Conservation (phyloP, 768 basidiomycete genomes). For the Russula griseocarnosa region DNA sequence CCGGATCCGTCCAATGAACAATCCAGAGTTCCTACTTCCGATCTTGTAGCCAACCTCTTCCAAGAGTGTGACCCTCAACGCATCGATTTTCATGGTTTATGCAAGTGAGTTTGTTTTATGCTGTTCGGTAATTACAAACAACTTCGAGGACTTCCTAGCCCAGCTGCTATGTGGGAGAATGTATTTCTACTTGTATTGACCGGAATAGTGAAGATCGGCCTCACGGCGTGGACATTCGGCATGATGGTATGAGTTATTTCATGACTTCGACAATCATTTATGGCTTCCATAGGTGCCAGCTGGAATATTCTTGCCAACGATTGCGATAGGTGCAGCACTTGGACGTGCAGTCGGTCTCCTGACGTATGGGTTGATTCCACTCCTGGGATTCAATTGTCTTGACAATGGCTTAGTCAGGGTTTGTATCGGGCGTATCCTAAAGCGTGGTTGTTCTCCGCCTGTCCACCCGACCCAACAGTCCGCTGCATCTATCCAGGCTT, state of each 20-base stretch:
- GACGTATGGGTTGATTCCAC: constrained; percentile 42
- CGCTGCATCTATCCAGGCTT: constrained; percentile 72
- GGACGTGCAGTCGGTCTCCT: constrained; percentile 68
- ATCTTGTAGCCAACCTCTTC: constrained; percentile 79
- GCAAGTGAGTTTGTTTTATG: constrained; percentile 53
- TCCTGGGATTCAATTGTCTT: background rate
- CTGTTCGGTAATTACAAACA: background rate
- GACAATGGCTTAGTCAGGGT: constrained; percentile 48
- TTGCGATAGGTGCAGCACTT: constrained; percentile 68
- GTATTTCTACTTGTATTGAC: constrained; percentile 63
- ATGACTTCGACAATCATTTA: background rate
- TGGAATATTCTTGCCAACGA: constrained; percentile 73
- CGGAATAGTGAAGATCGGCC: constrained; percentile 52
- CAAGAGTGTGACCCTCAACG: constrained; percentile 72
- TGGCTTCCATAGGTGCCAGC: constrained; percentile 54
- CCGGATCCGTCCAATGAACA: background rate
- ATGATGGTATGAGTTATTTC: constrained; percentile 51
- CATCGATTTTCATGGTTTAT: constrained; percentile 69
- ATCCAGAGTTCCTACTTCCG: constrained; percentile 64
- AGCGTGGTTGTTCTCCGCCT: constrained; percentile 67
- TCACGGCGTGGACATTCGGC: constrained; percentile 76
- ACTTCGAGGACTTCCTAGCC: constrained; percentile 38
- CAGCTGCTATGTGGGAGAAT: constrained; percentile 62
- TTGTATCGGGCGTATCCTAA: constrained; percentile 60
- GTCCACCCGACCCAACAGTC: constrained; percentile 65